phyloP scores from a whole-genome alignment of 768 basidiomycete species.

The Serendipita vermifera region DNA sequence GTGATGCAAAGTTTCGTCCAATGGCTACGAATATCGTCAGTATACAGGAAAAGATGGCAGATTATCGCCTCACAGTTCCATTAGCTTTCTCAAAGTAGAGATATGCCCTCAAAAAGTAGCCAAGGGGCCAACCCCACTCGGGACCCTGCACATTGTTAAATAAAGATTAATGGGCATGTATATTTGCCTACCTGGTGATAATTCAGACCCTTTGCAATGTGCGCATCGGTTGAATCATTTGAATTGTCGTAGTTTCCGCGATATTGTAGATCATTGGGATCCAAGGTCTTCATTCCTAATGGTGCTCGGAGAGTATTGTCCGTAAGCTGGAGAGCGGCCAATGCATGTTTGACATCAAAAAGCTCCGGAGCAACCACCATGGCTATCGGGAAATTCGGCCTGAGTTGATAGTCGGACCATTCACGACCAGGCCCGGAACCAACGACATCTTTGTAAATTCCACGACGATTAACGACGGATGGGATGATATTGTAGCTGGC shows the following conservation, averaged over 20 bases:
- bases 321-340: constrained; percentile 65
- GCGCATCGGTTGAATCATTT: constrained; percentile 73
- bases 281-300: constrained; percentile 93
- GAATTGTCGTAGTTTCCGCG: constrained; percentile 87
- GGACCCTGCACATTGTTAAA: constrained; percentile 44
- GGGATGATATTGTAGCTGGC: constrained; percentile 53
- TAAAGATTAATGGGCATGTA: constrained; percentile 17
- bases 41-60: too few relatives aligned
- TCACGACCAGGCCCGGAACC: constrained; percentile 78
- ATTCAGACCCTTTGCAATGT: constrained; percentile 86
- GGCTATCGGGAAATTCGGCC: constrained; percentile 87
- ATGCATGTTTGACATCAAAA: constrained; percentile 68
- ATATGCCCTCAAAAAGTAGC: constrained; percentile 91
- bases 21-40: constrained; percentile 36
- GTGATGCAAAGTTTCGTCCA: constrained; percentile 59
- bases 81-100: constrained; percentile 67
- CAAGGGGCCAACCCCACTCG: constrained; percentile 91
- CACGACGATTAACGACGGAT: constrained; percentile 67
- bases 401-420: constrained; percentile 95
- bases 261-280: constrained; percentile 78
- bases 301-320: constrained; percentile 74
- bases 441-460: constrained; percentile 97
- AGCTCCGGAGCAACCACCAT: constrained; percentile 96
- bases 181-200: constrained; percentile 62
- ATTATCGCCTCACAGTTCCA: constrained; percentile 54